Conservation (phyloP, 2,329 filamentous ascomycete species). For the Colletotrichum shisoi region DNA sequence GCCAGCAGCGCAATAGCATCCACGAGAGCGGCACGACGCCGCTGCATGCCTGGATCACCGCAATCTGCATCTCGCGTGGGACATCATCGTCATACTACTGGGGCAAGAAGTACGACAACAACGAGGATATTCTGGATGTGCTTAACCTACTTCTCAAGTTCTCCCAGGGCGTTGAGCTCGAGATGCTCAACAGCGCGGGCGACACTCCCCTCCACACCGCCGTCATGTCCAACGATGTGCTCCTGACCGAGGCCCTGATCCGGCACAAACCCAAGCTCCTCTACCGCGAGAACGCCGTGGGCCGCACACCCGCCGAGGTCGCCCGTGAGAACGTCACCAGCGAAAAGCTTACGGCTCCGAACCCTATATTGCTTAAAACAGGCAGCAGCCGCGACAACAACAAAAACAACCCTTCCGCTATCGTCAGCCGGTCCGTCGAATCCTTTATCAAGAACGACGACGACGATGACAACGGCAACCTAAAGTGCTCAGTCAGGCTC, state of each 20-base stretch:
- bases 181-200: constrained; percentile 69
- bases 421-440: constrained; percentile 18
- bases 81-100: constrained; percentile 17
- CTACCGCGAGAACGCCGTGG: constrained; percentile 77
- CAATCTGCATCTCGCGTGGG: neutral
- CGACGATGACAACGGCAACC: neutral
- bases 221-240: constrained; percentile 51
- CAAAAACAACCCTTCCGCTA: constrained; percentile 7
- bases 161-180: constrained; percentile 64
- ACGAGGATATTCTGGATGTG: constrained; percentile 51
- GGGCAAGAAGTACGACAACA: constrained; percentile 42
- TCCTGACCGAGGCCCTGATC: constrained; percentile 58
- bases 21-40: constrained; percentile 67
- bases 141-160: constrained; percentile 62
- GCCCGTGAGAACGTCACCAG: constrained; percentile 64
- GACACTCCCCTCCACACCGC: constrained; percentile 71
- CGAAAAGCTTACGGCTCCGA: constrained; percentile 46
- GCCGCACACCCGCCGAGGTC: constrained; percentile 75
- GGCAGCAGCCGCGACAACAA: constrained; percentile 1
- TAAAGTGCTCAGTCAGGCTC: neutral
- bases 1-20: constrained; percentile 64
- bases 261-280: constrained; percentile 66
- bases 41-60: constrained; percentile 65
- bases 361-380: constrained; percentile 19
- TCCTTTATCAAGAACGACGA: constrained; percentile 34